Evolutionary conservation across 2,329 filamentous ascomycete species (phyloP), one percentile per base, ranked within the genome.

Genomic region (Epichloe coenophiala): DNA sequence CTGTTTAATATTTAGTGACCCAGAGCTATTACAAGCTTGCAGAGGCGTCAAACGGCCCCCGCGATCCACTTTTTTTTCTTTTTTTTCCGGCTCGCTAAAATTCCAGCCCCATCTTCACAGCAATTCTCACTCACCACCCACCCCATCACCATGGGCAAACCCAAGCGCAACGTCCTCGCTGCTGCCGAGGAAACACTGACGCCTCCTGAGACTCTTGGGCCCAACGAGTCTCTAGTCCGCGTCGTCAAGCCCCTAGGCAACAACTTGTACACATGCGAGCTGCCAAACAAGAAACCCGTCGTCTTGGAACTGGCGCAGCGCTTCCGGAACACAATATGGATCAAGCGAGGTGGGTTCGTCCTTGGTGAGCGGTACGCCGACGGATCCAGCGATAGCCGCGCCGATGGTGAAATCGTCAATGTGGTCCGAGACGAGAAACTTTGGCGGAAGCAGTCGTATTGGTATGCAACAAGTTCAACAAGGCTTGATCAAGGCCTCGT

Each of bases 321-420:
- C 40, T 96, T 97, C 64, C 86, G 91, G 54, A 93, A 88, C 56
- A 93, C 88, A 2, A 88, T 97, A 56, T 97, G 88, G 87, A 86
- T 97, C 65, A 90, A 86, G 67, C 82, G 88, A 17, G 86, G 89
- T 33, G 88, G 88, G 0, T 97, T 84, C 65, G 89, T 96, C 33
- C 70, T 97, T 11, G 76, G 95, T 13, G 86, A 97, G 57, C 60
- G 72, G 15, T 84, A 79, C 23, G 74, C 75, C 33, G 73, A 77
- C 2, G 72, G 83, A 38, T 80, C 81, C 31, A 80, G 82, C 48
- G 83, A 84, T 43, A 88, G 88, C 60, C 89, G 88, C 65, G 78
- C 95, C 12, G 76, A 79, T 48, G 93, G 91, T 13, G 88, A 95
- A 66, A 96, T 98, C 60, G 76, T 95, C 58, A 96, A 96, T 62